phyloP scores from a whole-genome alignment of 306 rosid genomes.

The Medicago arabica region DNA sequence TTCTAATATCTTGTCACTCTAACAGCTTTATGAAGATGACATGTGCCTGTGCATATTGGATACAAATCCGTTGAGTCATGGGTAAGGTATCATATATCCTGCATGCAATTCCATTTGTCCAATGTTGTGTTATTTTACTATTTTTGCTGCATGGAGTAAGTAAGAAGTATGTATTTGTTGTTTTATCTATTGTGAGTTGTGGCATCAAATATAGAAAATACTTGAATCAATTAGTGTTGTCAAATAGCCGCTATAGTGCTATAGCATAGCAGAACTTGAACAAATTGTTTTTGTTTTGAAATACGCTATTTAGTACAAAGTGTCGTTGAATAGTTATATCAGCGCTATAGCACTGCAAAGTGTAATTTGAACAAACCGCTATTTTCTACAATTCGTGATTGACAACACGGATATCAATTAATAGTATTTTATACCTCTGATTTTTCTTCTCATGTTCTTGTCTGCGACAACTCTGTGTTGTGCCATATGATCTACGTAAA shows the following conservation, averaged over 20 bases:
- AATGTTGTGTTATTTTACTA: slow-evolving; percentile 10
- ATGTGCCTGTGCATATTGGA: slow-evolving; percentile 87
- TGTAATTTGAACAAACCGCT: too few species aligned
- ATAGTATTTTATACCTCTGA: slow-evolving; percentile 2
- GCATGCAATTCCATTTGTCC: slow-evolving; percentile 34
- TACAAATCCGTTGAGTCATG: slow-evolving; percentile 82
- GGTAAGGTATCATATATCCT: slow-evolving; percentile 85
- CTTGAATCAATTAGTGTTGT: background rate
- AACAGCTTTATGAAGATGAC: slow-evolving; percentile 93
- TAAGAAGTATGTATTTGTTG: slow-evolving; percentile 15
- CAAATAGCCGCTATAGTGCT: too few species aligned
- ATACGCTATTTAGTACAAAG: too few species aligned
- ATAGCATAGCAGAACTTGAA: too few species aligned
- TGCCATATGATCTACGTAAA: background rate
- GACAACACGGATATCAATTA: background rate
- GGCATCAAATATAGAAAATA: background rate
- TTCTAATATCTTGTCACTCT: slow-evolving; percentile 41
- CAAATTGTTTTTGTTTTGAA: too few species aligned
- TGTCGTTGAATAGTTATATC: too few species aligned
- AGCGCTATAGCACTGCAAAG: too few species aligned
- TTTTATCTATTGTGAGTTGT: slow-evolving; percentile 16
- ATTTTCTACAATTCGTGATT: too few species aligned
- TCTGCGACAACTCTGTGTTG: background rate
- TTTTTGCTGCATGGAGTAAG: slow-evolving; percentile 17
- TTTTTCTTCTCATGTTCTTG: background rate